Percentiles rank a stretch among this genome's conserved stretches.
phyloP scores from a whole-genome alignment of 2,329 filamentous ascomycete species.

The Clonostachys solani region DNA sequence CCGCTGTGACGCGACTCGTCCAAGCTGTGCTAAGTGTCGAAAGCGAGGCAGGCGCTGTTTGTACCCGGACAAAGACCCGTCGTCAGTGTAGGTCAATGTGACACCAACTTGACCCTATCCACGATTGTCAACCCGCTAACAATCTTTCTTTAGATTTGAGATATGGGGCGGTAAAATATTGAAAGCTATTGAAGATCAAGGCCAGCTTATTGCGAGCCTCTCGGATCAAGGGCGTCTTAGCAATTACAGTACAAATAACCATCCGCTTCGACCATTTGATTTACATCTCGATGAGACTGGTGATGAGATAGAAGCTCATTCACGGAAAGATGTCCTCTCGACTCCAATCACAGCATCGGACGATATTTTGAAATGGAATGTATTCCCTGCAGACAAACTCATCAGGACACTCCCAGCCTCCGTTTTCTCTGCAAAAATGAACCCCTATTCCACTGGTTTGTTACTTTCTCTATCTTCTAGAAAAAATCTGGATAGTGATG shows the following conservation, averaged over 20 bases:
- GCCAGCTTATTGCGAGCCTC: slow-evolving; percentile 4
- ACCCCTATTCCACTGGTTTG: slow-evolving; percentile 5
- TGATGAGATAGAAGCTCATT: slow-evolving; percentile 6
- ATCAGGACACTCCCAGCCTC: slow-evolving; percentile 5
- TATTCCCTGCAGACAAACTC: slow-evolving; percentile 5
- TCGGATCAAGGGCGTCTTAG: too few species aligned
- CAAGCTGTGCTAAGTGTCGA: slow-evolving; percentile 5
- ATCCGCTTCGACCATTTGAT: too few species aligned
- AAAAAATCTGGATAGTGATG: neutral
- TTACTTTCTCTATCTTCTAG: neutral
- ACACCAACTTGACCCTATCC: neutral
- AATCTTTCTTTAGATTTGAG: slow-evolving; percentile 4
- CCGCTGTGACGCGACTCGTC: slow-evolving; percentile 6
- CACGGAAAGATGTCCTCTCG: slow-evolving; percentile 6
- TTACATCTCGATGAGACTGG: neutral
- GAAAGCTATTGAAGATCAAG: slow-evolving; percentile 7
- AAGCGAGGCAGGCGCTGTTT: slow-evolving; percentile 7
- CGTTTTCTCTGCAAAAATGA: slow-evolving; percentile 6
- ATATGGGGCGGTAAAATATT: slow-evolving; percentile 7
- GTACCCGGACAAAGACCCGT: slow-evolving; percentile 8
- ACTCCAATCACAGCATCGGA: slow-evolving; percentile 8
- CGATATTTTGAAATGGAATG: slow-evolving; percentile 7
- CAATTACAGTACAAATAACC: too few species aligned
- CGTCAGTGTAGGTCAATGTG: slow-evolving; percentile 3
- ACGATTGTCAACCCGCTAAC: neutral